These are phyloP conservation scores for Marvania coccoides DNA, from an alignment of 139 green algal species.

Conservation along the genomic window DNA sequence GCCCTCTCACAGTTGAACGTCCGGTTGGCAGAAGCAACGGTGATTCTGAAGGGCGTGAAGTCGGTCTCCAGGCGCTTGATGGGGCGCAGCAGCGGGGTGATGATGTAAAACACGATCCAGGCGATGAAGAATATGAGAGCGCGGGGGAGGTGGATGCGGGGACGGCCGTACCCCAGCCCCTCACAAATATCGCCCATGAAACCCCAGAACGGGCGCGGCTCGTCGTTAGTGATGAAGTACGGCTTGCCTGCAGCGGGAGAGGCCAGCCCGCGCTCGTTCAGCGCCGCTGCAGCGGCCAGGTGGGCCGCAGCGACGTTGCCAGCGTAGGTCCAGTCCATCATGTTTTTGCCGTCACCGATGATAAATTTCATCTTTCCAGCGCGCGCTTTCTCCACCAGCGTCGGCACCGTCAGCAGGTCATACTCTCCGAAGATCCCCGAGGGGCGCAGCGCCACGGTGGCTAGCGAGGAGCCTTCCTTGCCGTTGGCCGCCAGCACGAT, in stretches of 20 bases:
- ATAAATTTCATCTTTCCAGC: constrained; percentile 88
- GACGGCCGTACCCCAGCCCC: constrained; percentile 66
- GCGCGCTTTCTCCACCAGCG: constrained; percentile 34
- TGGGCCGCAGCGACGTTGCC: constrained; percentile 74
- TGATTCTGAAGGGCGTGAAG: constrained; percentile 59
- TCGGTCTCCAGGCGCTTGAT: constrained; percentile 48
- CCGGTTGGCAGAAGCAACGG: constrained; percentile 45
- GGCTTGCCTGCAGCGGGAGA: constrained; percentile 49
- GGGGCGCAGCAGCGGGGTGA: constrained; percentile 42
- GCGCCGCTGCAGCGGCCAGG: constrained; percentile 47
- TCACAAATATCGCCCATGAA: constrained; percentile 79
- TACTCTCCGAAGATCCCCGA: constrained; percentile 83
- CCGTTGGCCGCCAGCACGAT: constrained; percentile 68
- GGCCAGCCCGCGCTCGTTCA: constrained; percentile 7
- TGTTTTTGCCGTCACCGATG: constrained; percentile 72
- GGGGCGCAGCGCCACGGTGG: constrained; percentile 65
- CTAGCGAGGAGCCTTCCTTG: constrained; percentile 35
- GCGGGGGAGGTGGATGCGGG: constrained; percentile 55
- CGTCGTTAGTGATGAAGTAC: constrained; percentile 87
- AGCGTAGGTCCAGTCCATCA: constrained; percentile 86
- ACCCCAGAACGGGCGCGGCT: constrained; percentile 72
- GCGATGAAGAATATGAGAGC: constrained; percentile 66
- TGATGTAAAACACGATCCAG: constrained; percentile 60
- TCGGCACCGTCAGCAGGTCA: constrained; percentile 75
- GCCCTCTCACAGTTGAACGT: constrained; percentile 44